Percentiles rank a stretch among this genome's conserved stretches.
Evolutionary conservation across 345 rosid species (phyloP).

Genomic region (Eucalyptus microcorys): DNA sequence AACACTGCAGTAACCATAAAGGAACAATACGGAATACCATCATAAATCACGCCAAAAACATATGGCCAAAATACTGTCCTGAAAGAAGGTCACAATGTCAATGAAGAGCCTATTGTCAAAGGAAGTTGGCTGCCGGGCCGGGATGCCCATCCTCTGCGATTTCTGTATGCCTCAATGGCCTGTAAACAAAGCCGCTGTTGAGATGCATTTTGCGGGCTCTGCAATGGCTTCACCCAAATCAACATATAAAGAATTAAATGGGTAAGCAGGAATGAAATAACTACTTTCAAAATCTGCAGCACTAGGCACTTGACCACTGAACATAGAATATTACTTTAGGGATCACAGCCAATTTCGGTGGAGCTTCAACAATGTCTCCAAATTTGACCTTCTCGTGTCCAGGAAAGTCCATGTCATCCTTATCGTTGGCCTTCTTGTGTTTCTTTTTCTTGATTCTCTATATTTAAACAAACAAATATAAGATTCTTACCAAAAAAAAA

Average conservation of each 20-base stretch:
- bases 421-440: slow-evolving; percentile 13
- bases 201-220: slow-evolving; percentile 27
- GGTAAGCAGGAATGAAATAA: background rate
- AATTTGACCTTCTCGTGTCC: slow-evolving; percentile 6
- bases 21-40: background rate
- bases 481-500: too few relatives aligned
- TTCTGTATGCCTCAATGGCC: slow-evolving; percentile 66
- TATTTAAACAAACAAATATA: slow-evolving; percentile 12
- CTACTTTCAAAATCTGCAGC: background rate
- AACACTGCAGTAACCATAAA: background rate
- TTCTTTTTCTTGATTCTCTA: slow-evolving; percentile 60
- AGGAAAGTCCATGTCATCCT: too few relatives aligned
- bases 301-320: background rate
- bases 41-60: background rate
- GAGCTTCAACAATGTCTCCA: slow-evolving; percentile 84
- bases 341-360: slow-evolving; percentile 49
- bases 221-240: slow-evolving; percentile 23
- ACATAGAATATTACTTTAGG: slow-evolving; percentile 38
- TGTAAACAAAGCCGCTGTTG: slow-evolving; percentile 49
- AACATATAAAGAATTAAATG: background rate
- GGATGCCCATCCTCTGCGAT: slow-evolving; percentile 51
- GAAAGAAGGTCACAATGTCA: background rate
- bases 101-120: background rate
- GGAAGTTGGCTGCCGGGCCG: slow-evolving; percentile 62
- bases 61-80: background rate